phyloP scores from a whole-genome alignment of 768 basidiomycete species.

The Tricholomella constricta region DNA sequence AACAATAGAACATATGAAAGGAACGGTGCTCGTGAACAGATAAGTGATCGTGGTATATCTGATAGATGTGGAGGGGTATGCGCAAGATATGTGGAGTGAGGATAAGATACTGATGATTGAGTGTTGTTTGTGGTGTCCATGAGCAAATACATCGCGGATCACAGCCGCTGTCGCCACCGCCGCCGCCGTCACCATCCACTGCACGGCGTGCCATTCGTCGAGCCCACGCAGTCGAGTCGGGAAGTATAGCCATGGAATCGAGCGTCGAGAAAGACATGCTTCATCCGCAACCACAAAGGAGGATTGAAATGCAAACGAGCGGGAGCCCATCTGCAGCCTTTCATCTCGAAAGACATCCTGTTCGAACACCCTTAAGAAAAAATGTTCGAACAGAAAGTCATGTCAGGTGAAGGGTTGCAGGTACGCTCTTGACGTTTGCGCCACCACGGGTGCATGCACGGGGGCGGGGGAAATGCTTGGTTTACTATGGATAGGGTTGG shows the following conservation, averaged over 20 bases:
- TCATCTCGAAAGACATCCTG: not conserved
- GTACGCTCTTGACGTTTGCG: not conserved
- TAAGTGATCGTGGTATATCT: not conserved
- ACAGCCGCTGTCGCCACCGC: not conserved
- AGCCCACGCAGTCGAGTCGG: not conserved
- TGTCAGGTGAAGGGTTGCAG: not conserved
- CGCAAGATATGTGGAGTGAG: not conserved
- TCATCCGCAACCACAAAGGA: constrained; percentile 1
- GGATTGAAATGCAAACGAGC: not conserved
- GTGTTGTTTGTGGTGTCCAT: not conserved
- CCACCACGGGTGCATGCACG: not conserved
- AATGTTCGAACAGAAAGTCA: not conserved
- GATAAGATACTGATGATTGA: not conserved
- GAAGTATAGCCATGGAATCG: not conserved
- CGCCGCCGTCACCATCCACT: not conserved
- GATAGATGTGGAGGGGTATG: constrained; percentile 1
- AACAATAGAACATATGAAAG: not conserved
- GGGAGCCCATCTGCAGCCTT: not conserved
- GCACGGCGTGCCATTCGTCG: not conserved
- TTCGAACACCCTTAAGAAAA: not conserved
- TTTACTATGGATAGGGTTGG: not conserved
- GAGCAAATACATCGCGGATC: not conserved
- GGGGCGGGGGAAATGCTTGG: not conserved
- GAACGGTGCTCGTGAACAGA: not conserved
- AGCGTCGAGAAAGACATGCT: not conserved